Evolutionary conservation across 352 stramenopile genomes (phyloP), one percentile per base, ranked within the genome.

Genomic region (Phytophthora pisi): DNA sequence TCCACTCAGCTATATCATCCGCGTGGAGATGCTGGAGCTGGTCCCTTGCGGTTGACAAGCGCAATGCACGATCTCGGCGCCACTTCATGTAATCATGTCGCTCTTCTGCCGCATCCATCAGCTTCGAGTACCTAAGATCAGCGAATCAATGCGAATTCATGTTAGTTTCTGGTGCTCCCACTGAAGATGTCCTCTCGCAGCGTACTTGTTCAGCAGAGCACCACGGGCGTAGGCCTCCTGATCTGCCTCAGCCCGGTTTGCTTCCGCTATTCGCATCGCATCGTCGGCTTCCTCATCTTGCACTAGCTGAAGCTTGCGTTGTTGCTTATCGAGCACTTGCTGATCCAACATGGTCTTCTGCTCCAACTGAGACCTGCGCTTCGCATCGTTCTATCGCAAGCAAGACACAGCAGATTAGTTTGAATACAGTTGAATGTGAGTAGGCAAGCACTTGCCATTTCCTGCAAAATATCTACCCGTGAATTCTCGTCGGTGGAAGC

Each of bases 51-150:
- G 57, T 58, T 24, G 79, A 66, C 57, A 87, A 73, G 2, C 82
- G 75, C 31, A 81, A 23, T 43, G 78, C 77, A 55, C 79, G 77
- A 71, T 81, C 53, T 38, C 78, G 72, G 20, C 79, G 77, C 82
- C 82, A 90, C 20, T 73, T 83, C 66, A 87, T 86, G 54, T 88
- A 88, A 15, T 73, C 64, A 58, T 81, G 73, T 16, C 69, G 70
- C 54, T 80, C 54, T 47, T 88, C 71, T 16, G 70, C 74, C 45
- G 66, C 76, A 18, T 30, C 47, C 51, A 84, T 75, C 6, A 88
- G 52, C 13, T 45, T 51, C 3, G 66, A 62, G 56, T 87, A 81
- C 61, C 81, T 90, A 51, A 42, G 34, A 6, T 1, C 6, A 55
- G 23, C 15, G 64, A 55, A 45, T 3, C 30, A 51, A 40, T 31